Conservation (phyloP, 2,329 filamentous ascomycete species). For the Paraconiothyrium sp. region DNA sequence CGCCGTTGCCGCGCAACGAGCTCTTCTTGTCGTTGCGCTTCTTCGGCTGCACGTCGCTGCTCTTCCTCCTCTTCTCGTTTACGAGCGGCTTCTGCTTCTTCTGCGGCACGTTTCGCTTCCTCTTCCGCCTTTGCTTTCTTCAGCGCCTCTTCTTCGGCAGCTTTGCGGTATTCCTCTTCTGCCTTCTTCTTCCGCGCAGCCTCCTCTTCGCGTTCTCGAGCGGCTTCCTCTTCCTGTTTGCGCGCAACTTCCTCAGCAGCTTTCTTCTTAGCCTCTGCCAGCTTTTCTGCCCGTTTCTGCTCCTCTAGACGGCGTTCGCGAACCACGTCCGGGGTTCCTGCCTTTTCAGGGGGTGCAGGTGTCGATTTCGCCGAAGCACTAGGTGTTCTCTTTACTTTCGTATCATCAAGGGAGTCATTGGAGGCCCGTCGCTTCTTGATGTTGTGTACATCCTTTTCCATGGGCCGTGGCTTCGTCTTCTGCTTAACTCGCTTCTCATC, state of each 20-base stretch:
- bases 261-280: slow-evolving; percentile 28
- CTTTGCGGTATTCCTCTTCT: slow-evolving; percentile 39
- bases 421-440: slow-evolving; percentile 43
- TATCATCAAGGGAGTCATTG: slow-evolving; percentile 43
- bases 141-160: slow-evolving; percentile 40
- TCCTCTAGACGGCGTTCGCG: slow-evolving; percentile 49
- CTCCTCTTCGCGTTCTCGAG: slow-evolving; percentile 34
- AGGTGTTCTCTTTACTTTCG: slow-evolving; percentile 44
- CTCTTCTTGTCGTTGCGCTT: slow-evolving; percentile 39
- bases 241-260: slow-evolving; percentile 40
- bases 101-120: slow-evolving; percentile 39
- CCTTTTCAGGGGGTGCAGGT: slow-evolving; percentile 46
- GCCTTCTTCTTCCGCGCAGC: slow-evolving; percentile 39
- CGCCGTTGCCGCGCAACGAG: slow-evolving; percentile 45
- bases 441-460: slow-evolving; percentile 39
- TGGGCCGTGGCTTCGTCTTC: slow-evolving; percentile 42
- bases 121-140: slow-evolving; percentile 43
- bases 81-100: slow-evolving; percentile 45
- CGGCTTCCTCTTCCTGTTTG: slow-evolving; percentile 30
- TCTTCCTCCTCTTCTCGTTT: slow-evolving; percentile 44
- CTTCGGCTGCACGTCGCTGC: slow-evolving; percentile 40
- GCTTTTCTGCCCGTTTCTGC: slow-evolving; percentile 36
- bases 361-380: slow-evolving; percentile 47
- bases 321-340: slow-evolving; percentile 43
- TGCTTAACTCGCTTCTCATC: slow-evolving; percentile 47